Evolutionary conservation across 83 land plant genomes (phyloP).

Genomic region (Thuja plicata): DNA sequence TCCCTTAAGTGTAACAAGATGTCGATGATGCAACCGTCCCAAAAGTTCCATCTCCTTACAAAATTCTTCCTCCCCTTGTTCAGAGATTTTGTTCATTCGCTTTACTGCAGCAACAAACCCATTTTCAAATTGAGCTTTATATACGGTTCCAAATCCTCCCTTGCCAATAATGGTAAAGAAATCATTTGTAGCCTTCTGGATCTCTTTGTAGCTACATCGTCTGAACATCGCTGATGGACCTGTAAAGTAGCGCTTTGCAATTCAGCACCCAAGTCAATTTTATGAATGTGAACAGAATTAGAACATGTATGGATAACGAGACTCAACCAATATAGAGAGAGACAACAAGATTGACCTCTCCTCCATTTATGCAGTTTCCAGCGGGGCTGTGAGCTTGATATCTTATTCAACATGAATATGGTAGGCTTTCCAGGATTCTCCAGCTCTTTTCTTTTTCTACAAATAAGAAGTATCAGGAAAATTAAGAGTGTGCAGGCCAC

Average conservation of each 20-base stretch:
- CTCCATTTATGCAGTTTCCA: conserved; percentile 31
- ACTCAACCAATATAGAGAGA: not conserved
- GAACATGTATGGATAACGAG: not conserved
- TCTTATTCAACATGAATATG: conserved; percentile 19
- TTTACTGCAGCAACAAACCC: conserved; percentile 82
- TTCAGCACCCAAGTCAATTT: not conserved
- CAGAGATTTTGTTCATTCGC: conserved; percentile 66
- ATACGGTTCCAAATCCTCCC: conserved; percentile 94
- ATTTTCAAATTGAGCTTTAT: conserved; percentile 69
- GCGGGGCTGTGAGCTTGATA: conserved; percentile 12
- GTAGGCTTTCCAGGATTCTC: conserved; percentile 18
- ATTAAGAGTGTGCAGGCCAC: conserved; percentile 35
- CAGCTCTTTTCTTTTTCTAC: conserved; percentile 44
- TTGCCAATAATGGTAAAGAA: conserved; percentile 75
- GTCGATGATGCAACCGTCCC: conserved; percentile 90
- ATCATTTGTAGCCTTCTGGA: conserved; percentile 70
- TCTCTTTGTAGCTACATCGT: conserved; percentile 60
- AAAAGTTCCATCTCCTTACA: conserved; percentile 85
- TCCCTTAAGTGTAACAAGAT: conserved; percentile 85
- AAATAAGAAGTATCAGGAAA: conserved; percentile 51
- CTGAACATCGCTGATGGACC: conserved; percentile 50
- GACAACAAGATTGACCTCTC: conserved; percentile 38
- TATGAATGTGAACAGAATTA: not conserved
- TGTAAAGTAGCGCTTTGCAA: conserved; percentile 10
- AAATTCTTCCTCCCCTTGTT: conserved; percentile 84